phyloP scores from a whole-genome alignment of 164 flowering plant genomes.

The Vitis rupestris region DNA sequence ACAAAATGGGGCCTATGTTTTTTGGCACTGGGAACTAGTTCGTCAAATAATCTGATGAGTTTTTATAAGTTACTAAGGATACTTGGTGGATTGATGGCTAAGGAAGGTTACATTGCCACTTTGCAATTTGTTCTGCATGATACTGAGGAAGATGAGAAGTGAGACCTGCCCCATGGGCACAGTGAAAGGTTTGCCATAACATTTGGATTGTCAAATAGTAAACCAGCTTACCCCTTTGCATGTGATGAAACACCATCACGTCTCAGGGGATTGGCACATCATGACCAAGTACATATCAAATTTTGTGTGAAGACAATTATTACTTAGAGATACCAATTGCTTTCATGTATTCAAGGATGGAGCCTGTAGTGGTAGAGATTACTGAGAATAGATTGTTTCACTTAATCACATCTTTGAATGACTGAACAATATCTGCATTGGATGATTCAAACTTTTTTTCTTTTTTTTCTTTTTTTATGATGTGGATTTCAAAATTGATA shows the following conservation, averaged over 20 bases:
- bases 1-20: slow-evolving; percentile 29
- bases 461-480: too few relatives aligned
- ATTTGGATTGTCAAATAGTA: slow-evolving; percentile 38
- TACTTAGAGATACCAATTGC: slow-evolving; percentile 34
- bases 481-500: neutral
- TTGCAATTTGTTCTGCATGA: slow-evolving; percentile 35
- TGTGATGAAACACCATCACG: slow-evolving; percentile 48
- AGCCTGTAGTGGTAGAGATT: slow-evolving; percentile 42
- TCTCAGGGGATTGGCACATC: slow-evolving; percentile 44
- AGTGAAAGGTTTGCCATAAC: slow-evolving; percentile 53
- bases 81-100: slow-evolving; percentile 34
- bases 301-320: slow-evolving; percentile 27
- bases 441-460: neutral
- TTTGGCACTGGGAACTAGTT: slow-evolving; percentile 26
- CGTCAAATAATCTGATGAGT: slow-evolving; percentile 25
- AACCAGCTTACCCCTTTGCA: slow-evolving; percentile 34
- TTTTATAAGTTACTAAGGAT: slow-evolving; percentile 22
- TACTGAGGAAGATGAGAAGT: slow-evolving; percentile 45
- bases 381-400: slow-evolving; percentile 24
- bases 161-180: slow-evolving; percentile 38
- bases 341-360: slow-evolving; percentile 47
- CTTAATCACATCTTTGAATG: neutral
- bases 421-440: neutral
- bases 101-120: slow-evolving; percentile 49
- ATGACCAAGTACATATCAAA: slow-evolving; percentile 45